A percentile compares a stretch with the other conserved stretches of the same genome.
Evolutionary conservation across 2,329 filamentous ascomycete genomes (phyloP).

Genomic region (Ambrosiella xylebori): DNA sequence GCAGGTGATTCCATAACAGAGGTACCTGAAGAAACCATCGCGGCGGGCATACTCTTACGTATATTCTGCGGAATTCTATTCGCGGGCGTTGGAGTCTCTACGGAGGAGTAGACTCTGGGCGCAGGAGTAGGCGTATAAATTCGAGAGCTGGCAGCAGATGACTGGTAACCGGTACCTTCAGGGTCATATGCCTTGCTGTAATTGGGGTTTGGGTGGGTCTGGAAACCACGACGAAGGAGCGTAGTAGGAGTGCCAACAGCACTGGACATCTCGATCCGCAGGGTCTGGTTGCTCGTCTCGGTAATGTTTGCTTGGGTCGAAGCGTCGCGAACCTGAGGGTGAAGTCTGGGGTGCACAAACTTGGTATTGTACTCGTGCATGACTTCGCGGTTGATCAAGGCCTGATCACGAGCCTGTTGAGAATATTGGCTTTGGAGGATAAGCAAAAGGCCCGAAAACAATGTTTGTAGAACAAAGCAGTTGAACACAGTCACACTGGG

Average conservation of each 20-base stretch:
- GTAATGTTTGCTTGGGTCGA: constrained; percentile 56
- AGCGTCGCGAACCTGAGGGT: constrained; percentile 60
- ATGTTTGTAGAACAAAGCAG: constrained; percentile 54
- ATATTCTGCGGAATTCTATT: not conserved
- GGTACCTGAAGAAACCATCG: constrained; percentile 7
- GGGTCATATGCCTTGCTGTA: constrained; percentile 59
- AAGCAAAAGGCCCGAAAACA: constrained; percentile 63
- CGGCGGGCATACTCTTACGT: constrained; percentile 7
- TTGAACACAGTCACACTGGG: constrained; percentile 78
- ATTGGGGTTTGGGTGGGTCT: constrained; percentile 67
- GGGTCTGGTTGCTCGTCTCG: constrained; percentile 22
- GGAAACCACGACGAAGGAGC: constrained; percentile 57
- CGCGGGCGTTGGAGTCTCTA: constrained; percentile 3
- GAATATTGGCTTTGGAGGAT: constrained; percentile 57
- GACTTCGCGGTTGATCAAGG: constrained; percentile 77
- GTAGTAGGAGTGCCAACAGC: constrained; percentile 37
- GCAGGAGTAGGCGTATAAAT: constrained; percentile 20
- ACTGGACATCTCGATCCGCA: constrained; percentile 20
- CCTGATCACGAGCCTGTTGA: constrained; percentile 71
- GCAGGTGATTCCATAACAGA: constrained; percentile 1
- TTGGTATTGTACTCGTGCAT: constrained; percentile 93
- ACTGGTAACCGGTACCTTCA: constrained; percentile 23
- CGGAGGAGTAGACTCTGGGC: constrained; percentile 1
- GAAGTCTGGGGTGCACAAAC: constrained; percentile 79
- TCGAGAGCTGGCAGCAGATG: constrained; percentile 23